These are phyloP conservation scores for Boehmeria nivea DNA, from an alignment of 306 rosid species.

Conservation along the genomic window DNA sequence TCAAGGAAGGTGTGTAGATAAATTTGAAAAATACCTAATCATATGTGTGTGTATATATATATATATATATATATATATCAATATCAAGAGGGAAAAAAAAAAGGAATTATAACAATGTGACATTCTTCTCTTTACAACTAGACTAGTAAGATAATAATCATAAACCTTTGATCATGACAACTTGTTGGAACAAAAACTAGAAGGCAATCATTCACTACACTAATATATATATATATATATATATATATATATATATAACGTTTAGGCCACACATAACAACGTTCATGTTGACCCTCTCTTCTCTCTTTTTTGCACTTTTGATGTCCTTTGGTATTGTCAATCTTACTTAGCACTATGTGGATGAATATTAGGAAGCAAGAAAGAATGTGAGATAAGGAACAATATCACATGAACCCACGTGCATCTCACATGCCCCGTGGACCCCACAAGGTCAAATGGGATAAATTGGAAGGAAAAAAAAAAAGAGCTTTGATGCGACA, in stretches of 20 bases:
- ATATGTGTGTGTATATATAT: no score
- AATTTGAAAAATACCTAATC: no score
- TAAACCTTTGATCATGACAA: neutral
- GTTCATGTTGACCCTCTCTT: neutral
- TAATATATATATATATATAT: neutral
- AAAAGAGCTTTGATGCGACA: slow-evolving; percentile 26
- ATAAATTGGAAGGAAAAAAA: no score
- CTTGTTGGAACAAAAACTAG: neutral
- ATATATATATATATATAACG: neutral
- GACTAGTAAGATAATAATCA: neutral
- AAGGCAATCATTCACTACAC: neutral
- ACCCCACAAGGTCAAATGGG: slow-evolving; percentile 6
- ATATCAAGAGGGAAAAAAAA: neutral
- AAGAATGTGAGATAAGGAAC: slow-evolving; percentile 22
- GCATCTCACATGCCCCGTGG: slow-evolving; percentile 20
- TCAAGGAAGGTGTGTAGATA: no score
- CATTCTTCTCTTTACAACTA: slow-evolving; percentile 1
- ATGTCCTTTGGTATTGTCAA: slow-evolving; percentile 1
- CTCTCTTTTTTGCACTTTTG: neutral
- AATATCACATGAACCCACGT: slow-evolving; percentile 32
- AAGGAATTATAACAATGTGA: neutral
- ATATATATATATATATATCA: no score
- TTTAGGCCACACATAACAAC: neutral
- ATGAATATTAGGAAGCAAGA: no score
- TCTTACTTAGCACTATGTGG: no score